Conservation (phyloP, 2,329 filamentous ascomycete genomes). For the Fusarium sp. region DNA sequence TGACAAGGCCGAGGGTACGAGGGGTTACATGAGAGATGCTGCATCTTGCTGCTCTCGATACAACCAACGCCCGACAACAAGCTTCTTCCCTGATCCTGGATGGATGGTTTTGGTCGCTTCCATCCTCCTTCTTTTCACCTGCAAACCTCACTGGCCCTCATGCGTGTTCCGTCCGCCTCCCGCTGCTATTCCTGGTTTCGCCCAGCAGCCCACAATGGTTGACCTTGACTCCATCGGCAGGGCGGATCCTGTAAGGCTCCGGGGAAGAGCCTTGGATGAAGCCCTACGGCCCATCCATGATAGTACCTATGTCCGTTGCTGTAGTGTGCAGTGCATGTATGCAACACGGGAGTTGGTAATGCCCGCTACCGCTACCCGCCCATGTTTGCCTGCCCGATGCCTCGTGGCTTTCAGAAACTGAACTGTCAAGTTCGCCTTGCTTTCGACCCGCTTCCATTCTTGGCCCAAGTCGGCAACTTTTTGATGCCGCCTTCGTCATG, state of each 20-base stretch:
- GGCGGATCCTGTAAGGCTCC: conserved; percentile 15
- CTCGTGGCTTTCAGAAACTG: conserved; percentile 24
- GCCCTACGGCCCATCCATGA: conserved; percentile 17
- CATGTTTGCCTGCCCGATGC: neutral
- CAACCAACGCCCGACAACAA: conserved; percentile 16
- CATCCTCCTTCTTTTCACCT: conserved; percentile 20
- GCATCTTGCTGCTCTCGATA: conserved; percentile 12
- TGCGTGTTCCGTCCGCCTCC: conserved; percentile 28
- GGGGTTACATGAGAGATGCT: conserved; percentile 15
- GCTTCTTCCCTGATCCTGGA: conserved; percentile 29
- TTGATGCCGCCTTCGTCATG: conserved; percentile 24
- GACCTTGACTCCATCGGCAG: conserved; percentile 13
- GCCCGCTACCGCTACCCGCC: neutral
- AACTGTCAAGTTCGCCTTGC: conserved; percentile 9
- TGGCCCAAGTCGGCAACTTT: conserved; percentile 27
- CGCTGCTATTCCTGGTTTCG: conserved; percentile 30
- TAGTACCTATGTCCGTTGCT: neutral
- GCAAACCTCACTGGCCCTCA: conserved; percentile 29
- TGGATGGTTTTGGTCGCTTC: conserved; percentile 22
- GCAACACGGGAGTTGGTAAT: conserved; percentile 19
- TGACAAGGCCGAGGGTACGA: conserved; percentile 15
- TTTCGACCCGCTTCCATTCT: conserved; percentile 9
- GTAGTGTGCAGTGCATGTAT: conserved; percentile 4
- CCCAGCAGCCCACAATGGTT: conserved; percentile 15
- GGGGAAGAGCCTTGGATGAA: conserved; percentile 25